Evolutionary conservation across 352 stramenopile species (phyloP), one percentile per base, ranked within the genome.

Genomic region (Globisporangium splendens): DNA sequence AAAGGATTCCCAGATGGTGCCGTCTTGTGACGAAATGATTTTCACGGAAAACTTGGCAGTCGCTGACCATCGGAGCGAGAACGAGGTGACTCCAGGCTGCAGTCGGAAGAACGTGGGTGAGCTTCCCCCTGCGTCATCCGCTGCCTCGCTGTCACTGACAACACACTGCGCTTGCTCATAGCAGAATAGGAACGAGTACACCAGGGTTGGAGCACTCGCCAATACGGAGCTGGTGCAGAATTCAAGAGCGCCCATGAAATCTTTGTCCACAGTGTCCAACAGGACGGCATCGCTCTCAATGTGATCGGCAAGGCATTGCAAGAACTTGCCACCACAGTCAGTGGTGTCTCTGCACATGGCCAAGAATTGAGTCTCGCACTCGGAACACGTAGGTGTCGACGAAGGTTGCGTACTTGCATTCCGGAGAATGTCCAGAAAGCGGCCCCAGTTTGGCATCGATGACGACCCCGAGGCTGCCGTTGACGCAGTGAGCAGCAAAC

Each of bases 91-190:
- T 7, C 51, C 59, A 18, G 50, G 43, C 17, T 59, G 59, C 2
- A 65, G 51, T 1, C 51, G 59, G 22, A 65, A 20, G 33, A 60
- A 65, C 20, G 48, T 61, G 31, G 24, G 53, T 3, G 6, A 12
- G 7, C n/a, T 46, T 24, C 11, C 3, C 28, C 21, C 17, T 41
- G 2, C 17, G 10, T 7, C 1, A 11, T 44, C 12, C 11, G 2
- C 12, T 54, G 28, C 12, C 41, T 59, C n/a, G 46, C 41, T 39
- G 11, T 43, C 38, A 8, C 38, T 43, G 38, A 17, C 38, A 2
- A 43, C 11, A n/a, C 59, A 65, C 28, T 65, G 59, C 10, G 21
- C 51, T 20, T 54, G 43, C 11, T 65, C 51, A 28, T 35, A 65
- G 18, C 59, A 65, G 7, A 2, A 17, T 14, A 65, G 12, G 21